phyloP scores from a whole-genome alignment of 2,329 filamentous ascomycete genomes.

The Aspergillus floridensis region DNA sequence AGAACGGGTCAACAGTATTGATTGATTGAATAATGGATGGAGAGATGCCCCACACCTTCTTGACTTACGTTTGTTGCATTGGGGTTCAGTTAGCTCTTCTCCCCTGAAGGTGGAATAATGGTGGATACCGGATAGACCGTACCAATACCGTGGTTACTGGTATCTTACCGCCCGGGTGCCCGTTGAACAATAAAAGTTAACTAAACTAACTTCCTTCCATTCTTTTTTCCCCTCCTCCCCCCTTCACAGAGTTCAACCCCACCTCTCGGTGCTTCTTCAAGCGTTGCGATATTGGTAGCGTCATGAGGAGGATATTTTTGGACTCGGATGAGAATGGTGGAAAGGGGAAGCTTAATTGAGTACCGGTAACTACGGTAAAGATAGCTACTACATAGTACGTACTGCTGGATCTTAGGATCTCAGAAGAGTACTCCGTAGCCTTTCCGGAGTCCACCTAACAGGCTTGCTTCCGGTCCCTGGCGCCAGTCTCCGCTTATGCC shows the following conservation, averaged over 20 bases:
- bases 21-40: neutral
- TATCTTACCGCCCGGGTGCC: neutral
- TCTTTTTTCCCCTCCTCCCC: neutral
- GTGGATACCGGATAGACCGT: neutral
- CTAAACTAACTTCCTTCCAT: neutral
- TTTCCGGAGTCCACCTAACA: neutral
- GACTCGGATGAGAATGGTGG: neutral
- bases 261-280: neutral
- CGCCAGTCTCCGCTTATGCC: conserved; percentile 20
- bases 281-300: neutral
- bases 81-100: neutral
- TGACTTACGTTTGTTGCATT: neutral
- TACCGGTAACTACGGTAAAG: too few species aligned
- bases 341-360: neutral
- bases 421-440: neutral
- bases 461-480: conserved; percentile 16
- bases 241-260: neutral
- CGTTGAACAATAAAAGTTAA: neutral
- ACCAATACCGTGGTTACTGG: neutral
- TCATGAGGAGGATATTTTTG: neutral
- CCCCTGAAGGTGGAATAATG: neutral
- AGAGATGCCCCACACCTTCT: neutral
- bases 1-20: neutral
- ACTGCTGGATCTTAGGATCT: neutral
- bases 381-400: neutral